These are phyloP conservation scores for Ogataea nakhonphanomensis DNA, from an alignment of 805 yeast species.

Conservation along the genomic window DNA sequence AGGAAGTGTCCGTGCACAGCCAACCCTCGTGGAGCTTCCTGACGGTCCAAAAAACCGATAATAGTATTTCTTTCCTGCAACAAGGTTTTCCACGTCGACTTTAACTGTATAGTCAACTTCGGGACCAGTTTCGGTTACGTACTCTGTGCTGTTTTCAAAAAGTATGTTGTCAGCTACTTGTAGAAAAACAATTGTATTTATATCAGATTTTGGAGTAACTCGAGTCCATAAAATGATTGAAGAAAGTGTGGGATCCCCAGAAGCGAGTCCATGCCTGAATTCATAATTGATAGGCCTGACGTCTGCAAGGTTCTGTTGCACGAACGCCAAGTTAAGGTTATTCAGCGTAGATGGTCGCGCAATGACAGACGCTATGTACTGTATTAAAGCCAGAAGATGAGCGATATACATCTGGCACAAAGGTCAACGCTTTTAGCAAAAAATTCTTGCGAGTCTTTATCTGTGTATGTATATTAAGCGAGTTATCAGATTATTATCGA, in stretches of 20 bases:
- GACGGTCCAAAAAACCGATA: slow-evolving; percentile 17
- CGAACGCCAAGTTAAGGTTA: slow-evolving; percentile 1
- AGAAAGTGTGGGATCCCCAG: slow-evolving; percentile 23
- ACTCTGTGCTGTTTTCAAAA: slow-evolving; percentile 7
- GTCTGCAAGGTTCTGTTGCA: neutral
- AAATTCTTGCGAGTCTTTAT: too few relatives aligned
- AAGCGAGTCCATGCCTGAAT: slow-evolving; percentile 24
- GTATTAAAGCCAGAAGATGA: too few relatives aligned
- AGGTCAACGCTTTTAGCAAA: too few relatives aligned
- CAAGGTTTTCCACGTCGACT: slow-evolving; percentile 17
- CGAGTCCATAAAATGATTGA: slow-evolving; percentile 27
- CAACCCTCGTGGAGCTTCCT: slow-evolving; percentile 12
- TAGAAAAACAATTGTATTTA: slow-evolving; percentile 1
- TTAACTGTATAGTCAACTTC: slow-evolving; percentile 23
- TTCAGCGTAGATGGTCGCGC: neutral
- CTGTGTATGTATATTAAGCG: too few relatives aligned
- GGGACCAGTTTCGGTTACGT: slow-evolving; percentile 8
- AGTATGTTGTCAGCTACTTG: slow-evolving; percentile 6
- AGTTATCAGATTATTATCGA: too few relatives aligned
- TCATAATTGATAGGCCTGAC: neutral
- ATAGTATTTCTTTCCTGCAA: slow-evolving; percentile 19
- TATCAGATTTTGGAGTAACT: slow-evolving; percentile 12
- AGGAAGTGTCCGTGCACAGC: slow-evolving; percentile 23
- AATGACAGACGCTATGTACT: neutral
- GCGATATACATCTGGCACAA: too few relatives aligned